Base-by-base conservation (phyloP, 352 stramenopile species). In the Globisporangium paddicum region DNA sequence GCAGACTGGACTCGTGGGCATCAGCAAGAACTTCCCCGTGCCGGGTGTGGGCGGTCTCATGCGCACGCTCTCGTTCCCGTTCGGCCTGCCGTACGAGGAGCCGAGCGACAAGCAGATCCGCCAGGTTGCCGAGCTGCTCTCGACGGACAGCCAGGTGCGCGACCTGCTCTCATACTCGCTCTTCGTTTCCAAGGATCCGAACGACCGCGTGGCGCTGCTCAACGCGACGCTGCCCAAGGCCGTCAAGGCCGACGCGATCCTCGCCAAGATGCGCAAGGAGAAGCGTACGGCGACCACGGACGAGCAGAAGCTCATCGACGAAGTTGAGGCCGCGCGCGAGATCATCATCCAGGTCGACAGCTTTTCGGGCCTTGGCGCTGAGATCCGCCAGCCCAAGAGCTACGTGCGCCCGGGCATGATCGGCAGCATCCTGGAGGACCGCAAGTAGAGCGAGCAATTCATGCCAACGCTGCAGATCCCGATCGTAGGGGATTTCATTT, bases 11-110 rank as follows among this genome's bases (percentile, higher is more conserved):
- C 75, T 99, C 14, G 86, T 97, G 41, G 89, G 90, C 49, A 97
- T 98, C 47, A 96, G 89, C 46, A 91, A 97, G 66, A 99, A 99
- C 79, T 99, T 99, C 72, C 97, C 97, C 26, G 81, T 91, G 37
- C 91, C 89, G 23, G 88, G 89, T 19, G 79, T 99, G 32, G 96
- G 95, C 37, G 71, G 75, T 0, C 58, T 98, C 34, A 98, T 99
- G 95, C 96, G 96, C 57, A 68, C 87, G 35, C 75, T 98, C 40
- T 97, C 93, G 63, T 99, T 98, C 79, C 97, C 97, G 54, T 96
- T 98, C 59, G 97, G 95, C 51, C 75, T 91, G 51, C 86, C 89
- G 8, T 99, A 99, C 76, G 75, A 86, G 19, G 62, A 82, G 37
- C 96, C 96, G 14, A 89, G 75, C 44, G 97, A 99, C 75, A 82